Conservation (phyloP, 139 green algal species). For the Chlamydomonas incerta region DNA sequence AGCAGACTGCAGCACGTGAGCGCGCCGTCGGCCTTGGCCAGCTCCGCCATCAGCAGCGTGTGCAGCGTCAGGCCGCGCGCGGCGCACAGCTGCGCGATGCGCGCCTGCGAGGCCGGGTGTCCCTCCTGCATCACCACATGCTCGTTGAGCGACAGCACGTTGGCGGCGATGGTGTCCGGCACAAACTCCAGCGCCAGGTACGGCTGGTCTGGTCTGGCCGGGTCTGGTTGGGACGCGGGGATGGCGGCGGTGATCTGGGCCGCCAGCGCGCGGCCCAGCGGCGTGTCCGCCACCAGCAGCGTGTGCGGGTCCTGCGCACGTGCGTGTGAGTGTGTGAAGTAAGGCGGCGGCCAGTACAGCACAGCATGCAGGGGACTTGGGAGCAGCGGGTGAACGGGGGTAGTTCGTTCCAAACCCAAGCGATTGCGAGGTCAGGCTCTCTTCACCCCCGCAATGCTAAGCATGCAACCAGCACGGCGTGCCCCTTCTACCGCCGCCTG, state of each 20-base stretch:
- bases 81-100: slow-evolving; percentile 3
- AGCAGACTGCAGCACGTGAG: slow-evolving; percentile 63
- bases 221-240: too few species aligned
- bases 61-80: slow-evolving; percentile 34
- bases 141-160: slow-evolving; percentile 42
- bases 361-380: too few species aligned
- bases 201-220: too few species aligned
- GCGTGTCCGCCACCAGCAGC: slow-evolving; percentile 34
- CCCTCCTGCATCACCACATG: slow-evolving; percentile 49
- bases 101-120: too few species aligned
- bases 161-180: slow-evolving; percentile 34
- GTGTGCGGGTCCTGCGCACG: slow-evolving; percentile 9
- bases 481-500: too few species aligned
- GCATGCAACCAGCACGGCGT: too few species aligned
- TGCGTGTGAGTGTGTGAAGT: too few species aligned
- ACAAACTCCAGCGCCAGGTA: slow-evolving; percentile 14
- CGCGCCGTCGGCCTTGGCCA: slow-evolving; percentile 58
- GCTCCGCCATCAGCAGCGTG: slow-evolving; percentile 46
- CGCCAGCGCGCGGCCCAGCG: slow-evolving; percentile 7
- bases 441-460: too few species aligned
- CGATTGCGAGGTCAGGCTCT: too few species aligned
- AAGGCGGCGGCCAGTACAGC: too few species aligned
- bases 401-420: too few species aligned
- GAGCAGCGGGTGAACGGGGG: too few species aligned
- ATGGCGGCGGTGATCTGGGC: slow-evolving; percentile 1